Base-by-base conservation (phyloP, 192 early-diverging fungal genomes). In the Endogone sp. region DNA sequence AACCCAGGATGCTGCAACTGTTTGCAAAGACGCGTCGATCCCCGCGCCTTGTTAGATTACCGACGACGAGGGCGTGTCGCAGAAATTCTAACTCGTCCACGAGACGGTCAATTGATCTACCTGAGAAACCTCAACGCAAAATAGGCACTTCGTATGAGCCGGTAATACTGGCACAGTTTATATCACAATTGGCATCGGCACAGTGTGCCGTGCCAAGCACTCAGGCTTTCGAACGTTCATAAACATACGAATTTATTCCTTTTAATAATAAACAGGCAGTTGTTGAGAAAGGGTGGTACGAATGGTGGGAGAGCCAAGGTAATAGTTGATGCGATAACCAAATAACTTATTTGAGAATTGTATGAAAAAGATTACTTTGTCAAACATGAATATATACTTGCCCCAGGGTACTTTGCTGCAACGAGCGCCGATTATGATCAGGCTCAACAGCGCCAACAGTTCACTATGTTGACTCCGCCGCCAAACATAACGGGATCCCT, bases 401-500 rank as follows among this genome's bases (percentile, higher is more conserved):
- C 49, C 68, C 1, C 63, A 74, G 72, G 66, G 8, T 72, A 64
- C 24, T 74, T 76, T 69, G 73, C 73, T 26, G 63, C 73, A 11
- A 66, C 73, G 20, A 62, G 73, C 61, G 66, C 67, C 13, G 55
- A 67, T 62, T 72, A 54, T 78, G 70, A 55, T 44, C 63, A 4
- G 20, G 10, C 59, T 27, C 37, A 76, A 75, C n/a, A 71, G 29
- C 55, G 65, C 58, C 32, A 77, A 31, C 71, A 79, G 6, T 98
- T 93, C 75, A 86, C 90, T 1, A 97, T 99, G 88, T 81, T 96
- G 9, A 86, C 94, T 11, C 97, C 97, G 16, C 97, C 97, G 32
- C 97, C 97, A 20, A 99, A 99, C 75, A 92, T 99, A 21, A 99
- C 97, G 1, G 97, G 97, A 16, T 87, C 88, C n/a, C 79, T 99